phyloP scores from a whole-genome alignment of 352 stramenopile genomes.

The Saprolegnia parasitica region DNA sequence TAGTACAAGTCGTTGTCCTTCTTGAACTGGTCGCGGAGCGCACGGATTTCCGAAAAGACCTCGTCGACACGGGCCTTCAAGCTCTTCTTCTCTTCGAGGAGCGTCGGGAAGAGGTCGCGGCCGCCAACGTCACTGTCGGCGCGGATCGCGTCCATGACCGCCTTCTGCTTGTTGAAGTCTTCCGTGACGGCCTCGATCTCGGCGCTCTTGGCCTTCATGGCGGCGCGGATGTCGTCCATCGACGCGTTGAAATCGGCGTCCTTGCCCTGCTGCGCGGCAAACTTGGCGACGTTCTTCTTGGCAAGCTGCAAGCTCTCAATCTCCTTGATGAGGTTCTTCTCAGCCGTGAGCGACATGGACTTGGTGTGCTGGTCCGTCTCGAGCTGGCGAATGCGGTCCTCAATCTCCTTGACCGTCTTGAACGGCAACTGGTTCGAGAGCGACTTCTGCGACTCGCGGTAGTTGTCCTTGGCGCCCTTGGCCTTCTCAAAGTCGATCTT shows the following conservation, averaged over 20 bases:
- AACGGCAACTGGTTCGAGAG: conserved; percentile 79
- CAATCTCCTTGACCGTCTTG: conserved; percentile 84
- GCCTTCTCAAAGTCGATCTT: conserved; percentile 75
- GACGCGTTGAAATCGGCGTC: conserved; percentile 77
- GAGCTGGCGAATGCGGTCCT: conserved; percentile 86
- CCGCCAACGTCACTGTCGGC: conserved; percentile 88
- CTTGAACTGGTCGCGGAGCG: conserved; percentile 85
- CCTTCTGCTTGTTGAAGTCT: conserved; percentile 87
- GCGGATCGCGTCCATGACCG: conserved; percentile 84
- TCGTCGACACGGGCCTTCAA: conserved; percentile 92
- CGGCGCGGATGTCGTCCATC: conserved; percentile 67
- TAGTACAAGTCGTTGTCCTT: conserved; percentile 93
- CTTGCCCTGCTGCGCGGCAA: conserved; percentile 74
- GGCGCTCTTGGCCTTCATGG: conserved; percentile 89
- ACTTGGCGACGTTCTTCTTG: conserved; percentile 83
- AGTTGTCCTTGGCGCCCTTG: conserved; percentile 77
- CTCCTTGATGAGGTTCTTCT: conserved; percentile 97
- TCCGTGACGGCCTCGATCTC: conserved; percentile 92
- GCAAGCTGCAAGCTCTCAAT: conserved; percentile 89
- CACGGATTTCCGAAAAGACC: conserved; percentile 81
- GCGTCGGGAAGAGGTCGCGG: conserved; percentile 73
- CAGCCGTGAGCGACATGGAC: conserved; percentile 93
- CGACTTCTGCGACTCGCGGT: conserved; percentile 62
- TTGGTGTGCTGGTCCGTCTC: conserved; percentile 91
- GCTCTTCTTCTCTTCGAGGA: conserved; percentile 82